phyloP scores from a whole-genome alignment of 1,139 yeast species.

The Geotrichum carabidarum region DNA sequence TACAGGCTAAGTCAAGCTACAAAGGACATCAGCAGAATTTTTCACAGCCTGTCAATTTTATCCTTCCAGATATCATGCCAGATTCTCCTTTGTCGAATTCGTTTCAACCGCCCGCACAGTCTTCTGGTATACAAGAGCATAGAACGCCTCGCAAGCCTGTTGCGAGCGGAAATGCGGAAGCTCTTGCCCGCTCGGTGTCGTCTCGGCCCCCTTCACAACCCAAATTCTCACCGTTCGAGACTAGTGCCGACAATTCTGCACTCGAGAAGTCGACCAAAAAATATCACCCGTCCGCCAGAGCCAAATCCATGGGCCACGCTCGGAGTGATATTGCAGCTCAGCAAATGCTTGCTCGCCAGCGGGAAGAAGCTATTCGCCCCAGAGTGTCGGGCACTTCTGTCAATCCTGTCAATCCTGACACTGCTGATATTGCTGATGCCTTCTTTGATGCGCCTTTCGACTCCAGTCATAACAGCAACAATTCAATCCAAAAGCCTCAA shows the following conservation, averaged over 20 bases:
- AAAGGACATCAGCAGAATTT: constrained; percentile 8
- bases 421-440: constrained; percentile 53
- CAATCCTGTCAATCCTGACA: constrained; percentile 29
- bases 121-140: constrained; percentile 6
- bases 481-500: neutral
- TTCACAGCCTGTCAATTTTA: constrained; percentile 11
- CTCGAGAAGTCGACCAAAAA: constrained; percentile 29
- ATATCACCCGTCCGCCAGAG: constrained; percentile 81
- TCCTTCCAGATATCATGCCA: neutral
- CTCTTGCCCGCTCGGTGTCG: constrained; percentile 10
- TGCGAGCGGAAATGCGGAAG: neutral
- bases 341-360: constrained; percentile 21
- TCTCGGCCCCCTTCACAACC: constrained; percentile 2
- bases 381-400: constrained; percentile 10
- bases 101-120: neutral
- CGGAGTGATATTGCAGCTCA: constrained; percentile 39
- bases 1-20: neutral
- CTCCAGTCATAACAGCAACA: constrained; percentile 37
- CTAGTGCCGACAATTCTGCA: neutral
- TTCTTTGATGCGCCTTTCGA: constrained; percentile 46
- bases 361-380: constrained; percentile 7
- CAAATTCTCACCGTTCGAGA: neutral
- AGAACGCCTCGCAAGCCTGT: constrained; percentile 12
- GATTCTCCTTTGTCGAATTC: neutral
- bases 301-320: constrained; percentile 79